phyloP scores from a whole-genome alignment of 805 yeast genomes.

The Candida stauntonica region DNA sequence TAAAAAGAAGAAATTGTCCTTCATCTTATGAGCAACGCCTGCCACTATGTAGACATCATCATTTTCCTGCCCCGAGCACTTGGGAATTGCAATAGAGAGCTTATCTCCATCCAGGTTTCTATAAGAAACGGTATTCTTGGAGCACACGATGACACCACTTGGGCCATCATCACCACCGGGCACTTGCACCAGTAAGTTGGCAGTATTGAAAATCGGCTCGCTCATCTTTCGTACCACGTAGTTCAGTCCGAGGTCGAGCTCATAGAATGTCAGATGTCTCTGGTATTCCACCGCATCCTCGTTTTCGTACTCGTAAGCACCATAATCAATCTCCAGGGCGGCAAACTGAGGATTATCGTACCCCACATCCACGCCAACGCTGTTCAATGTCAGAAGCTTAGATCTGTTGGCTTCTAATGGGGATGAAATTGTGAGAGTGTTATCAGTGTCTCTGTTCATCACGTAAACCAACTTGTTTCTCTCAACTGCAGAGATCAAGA shows the following conservation, averaged over 20 bases:
- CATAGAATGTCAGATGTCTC: slow-evolving; percentile 59
- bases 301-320: slow-evolving; percentile 30
- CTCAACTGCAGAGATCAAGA: slow-evolving; percentile 70
- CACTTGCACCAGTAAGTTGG: slow-evolving; percentile 56
- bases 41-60: slow-evolving; percentile 39
- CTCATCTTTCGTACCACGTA: slow-evolving; percentile 55
- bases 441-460: slow-evolving; percentile 45
- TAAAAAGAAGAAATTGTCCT: slow-evolving; percentile 57
- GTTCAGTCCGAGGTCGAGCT: slow-evolving; percentile 81
- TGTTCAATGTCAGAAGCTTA: slow-evolving; percentile 44
- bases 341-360: slow-evolving; percentile 85
- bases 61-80: slow-evolving; percentile 27
- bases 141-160: slow-evolving; percentile 64
- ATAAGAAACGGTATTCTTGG: slow-evolving; percentile 50
- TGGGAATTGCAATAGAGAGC: slow-evolving; percentile 53
- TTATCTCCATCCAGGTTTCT: slow-evolving; percentile 38
- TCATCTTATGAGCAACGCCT: slow-evolving; percentile 64
- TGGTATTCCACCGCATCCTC: slow-evolving; percentile 18
- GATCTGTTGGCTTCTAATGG: slow-evolving; percentile 68
- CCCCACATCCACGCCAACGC: slow-evolving; percentile 66
- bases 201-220: slow-evolving; percentile 33
- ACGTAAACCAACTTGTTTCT: slow-evolving; percentile 68
- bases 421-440: slow-evolving; percentile 50
- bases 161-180: slow-evolving; percentile 74
- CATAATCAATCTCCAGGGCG: slow-evolving; percentile 61